phyloP scores from a whole-genome alignment of 2,329 filamentous ascomycete species.

The Aspergillus amoenus region DNA sequence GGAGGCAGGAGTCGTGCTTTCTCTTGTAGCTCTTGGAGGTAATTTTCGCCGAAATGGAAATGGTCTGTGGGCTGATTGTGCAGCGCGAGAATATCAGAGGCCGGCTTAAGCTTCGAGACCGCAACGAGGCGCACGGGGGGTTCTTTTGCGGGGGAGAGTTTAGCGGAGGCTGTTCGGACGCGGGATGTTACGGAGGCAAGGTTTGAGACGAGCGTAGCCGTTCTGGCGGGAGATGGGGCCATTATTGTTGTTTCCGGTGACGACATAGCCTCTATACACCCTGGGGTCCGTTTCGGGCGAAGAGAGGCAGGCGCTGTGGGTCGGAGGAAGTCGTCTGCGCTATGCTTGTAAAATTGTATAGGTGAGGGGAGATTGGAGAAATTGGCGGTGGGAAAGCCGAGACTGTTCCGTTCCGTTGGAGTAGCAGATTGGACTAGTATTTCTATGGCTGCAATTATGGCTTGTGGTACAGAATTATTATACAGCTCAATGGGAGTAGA shows the following conservation, averaged over 20 bases:
- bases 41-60: conserved; percentile 93
- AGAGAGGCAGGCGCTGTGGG: too few relatives aligned
- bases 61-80: conserved; percentile 63
- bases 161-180: conserved; percentile 51
- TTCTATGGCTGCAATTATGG: background rate
- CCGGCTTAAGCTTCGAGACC: conserved; percentile 94
- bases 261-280: background rate
- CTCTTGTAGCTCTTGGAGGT: conserved; percentile 82
- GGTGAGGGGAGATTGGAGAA: background rate
- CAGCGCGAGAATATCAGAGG: conserved; percentile 82
- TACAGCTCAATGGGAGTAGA: background rate
- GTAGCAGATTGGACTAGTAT: background rate
- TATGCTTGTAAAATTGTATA: background rate
- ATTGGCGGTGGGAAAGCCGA: background rate
- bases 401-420: background rate
- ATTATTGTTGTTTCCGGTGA: conserved; percentile 41
- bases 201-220: conserved; percentile 62
- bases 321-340: background rate
- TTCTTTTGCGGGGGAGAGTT: conserved; percentile 16
- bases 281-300: background rate
- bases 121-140: conserved; percentile 70
- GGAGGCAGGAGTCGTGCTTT: conserved; percentile 78
- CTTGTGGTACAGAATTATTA: background rate
- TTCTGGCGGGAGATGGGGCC: conserved; percentile 59
- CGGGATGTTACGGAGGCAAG: conserved; percentile 61